Percentiles rank a stretch among this genome's conserved stretches.
Conservation (phyloP, 371 early-diverging fungal species). For the Lichtheimia hyalospora region DNA sequence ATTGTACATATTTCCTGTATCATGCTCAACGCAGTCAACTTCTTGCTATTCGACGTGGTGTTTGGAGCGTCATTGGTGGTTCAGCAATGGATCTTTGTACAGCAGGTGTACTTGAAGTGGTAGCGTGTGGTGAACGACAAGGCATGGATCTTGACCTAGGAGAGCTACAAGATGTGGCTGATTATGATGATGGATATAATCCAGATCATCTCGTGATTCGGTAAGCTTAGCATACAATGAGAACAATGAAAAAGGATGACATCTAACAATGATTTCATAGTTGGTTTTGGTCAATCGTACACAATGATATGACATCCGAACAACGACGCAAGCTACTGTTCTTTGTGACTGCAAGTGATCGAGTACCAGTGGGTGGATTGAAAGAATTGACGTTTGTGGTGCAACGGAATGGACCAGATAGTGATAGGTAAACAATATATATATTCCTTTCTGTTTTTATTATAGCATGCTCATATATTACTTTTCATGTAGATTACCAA, state of each 20-base stretch:
- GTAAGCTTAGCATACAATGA: constrained; percentile 16
- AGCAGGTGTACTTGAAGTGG: constrained; percentile 53
- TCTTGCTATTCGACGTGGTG: constrained; percentile 69
- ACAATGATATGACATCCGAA: constrained; percentile 61
- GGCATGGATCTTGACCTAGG: constrained; percentile 64
- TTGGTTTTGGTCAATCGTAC: constrained; percentile 91
- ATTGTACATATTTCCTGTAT: constrained; percentile 65
- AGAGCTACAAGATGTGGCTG: constrained; percentile 74
- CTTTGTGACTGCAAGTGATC: constrained; percentile 97
- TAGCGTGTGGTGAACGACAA: constrained; percentile 51
- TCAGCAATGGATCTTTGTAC: constrained; percentile 38
- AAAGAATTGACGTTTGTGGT: constrained; percentile 82
- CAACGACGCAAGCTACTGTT: constrained; percentile 81
- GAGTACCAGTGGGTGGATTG: constrained; percentile 90
- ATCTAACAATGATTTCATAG: constrained; percentile 13
- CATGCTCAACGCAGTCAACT: constrained; percentile 68
- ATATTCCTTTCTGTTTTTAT: no score
- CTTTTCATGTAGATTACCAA: constrained; percentile 58
- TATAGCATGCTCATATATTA: no score
- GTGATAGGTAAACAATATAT: constrained; percentile 57
- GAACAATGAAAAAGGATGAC: neutral
- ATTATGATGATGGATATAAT: constrained; percentile 81
- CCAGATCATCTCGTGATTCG: constrained; percentile 54
- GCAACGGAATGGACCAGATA: constrained; percentile 92
- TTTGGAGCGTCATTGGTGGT: constrained; percentile 73